phyloP scores from a whole-genome alignment of 2,329 filamentous ascomycete genomes.

The Fusarium tricinctum region DNA sequence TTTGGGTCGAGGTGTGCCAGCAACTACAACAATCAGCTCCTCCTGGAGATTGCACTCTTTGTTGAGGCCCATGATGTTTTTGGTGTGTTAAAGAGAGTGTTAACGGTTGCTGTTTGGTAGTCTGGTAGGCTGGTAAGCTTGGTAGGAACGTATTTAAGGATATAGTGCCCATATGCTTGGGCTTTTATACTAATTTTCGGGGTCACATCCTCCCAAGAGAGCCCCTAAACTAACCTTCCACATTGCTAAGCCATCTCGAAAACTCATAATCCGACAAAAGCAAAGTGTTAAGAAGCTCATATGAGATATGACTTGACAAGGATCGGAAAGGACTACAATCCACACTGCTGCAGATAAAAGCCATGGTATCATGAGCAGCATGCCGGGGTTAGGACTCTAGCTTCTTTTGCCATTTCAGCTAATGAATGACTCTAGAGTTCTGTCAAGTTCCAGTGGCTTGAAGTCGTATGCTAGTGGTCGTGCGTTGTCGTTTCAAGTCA shows the following conservation, averaged over 20 bases:
- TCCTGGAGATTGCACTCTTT: not conserved
- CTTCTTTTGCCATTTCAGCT: not conserved
- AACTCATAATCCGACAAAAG: not conserved
- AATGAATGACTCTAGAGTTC: not conserved
- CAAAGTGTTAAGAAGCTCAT: not conserved
- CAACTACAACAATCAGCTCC: not conserved
- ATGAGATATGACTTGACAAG: not conserved
- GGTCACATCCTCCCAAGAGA: not conserved
- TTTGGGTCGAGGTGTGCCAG: not conserved
- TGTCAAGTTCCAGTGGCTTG: not conserved
- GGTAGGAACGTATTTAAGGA: not conserved
- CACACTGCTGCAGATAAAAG: not conserved
- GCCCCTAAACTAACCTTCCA: not conserved
- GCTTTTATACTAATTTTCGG: not conserved
- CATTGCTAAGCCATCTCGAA: not conserved
- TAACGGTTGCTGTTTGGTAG: not conserved
- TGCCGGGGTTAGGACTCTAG: not conserved
- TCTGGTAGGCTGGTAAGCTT: not conserved
- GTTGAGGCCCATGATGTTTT: not conserved
- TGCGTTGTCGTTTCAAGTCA: not conserved
- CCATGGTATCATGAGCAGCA: not conserved
- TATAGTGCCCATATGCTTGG: not conserved
- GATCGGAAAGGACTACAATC: not conserved
- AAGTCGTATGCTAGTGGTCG: not conserved
- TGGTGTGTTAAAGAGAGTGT: not conserved